Percentiles rank a stretch among this genome's conserved stretches.
These are phyloP conservation scores for Aureobasidium zeae DNA, from an alignment of 2,329 filamentous ascomycete genomes.

Conservation along the genomic window DNA sequence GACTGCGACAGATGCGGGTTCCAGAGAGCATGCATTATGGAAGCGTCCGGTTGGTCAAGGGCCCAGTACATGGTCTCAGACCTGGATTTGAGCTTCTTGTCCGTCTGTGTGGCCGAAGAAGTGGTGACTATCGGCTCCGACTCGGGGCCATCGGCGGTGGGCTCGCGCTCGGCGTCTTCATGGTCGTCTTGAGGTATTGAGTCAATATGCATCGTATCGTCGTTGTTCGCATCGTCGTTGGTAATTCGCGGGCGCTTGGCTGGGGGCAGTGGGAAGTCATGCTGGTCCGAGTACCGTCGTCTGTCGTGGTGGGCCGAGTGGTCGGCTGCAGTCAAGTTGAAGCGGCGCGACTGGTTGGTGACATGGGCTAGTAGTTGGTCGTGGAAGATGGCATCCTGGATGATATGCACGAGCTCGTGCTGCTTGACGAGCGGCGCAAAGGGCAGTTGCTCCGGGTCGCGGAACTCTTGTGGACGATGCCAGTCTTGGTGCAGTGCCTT, in stretches of 20 bases:
- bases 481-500: conserved; percentile 54
- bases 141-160: conserved; percentile 18
- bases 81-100: conserved; percentile 25
- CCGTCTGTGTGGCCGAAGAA: conserved; percentile 26
- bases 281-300: conserved; percentile 6
- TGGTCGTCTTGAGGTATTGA: conserved; percentile 26
- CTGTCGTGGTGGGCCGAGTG: not conserved
- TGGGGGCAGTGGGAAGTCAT: conserved; percentile 27
- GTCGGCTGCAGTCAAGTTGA: conserved; percentile 12
- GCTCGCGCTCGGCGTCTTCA: conserved; percentile 20
- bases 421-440: conserved; percentile 52
- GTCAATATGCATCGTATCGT: conserved; percentile 40
- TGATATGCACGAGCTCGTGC: conserved; percentile 50
- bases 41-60: conserved; percentile 25
- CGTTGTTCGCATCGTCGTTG: conserved; percentile 32
- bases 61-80: conserved; percentile 28
- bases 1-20: conserved; percentile 21
- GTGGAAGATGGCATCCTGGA: conserved; percentile 52
- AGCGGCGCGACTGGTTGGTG: conserved; percentile 16
- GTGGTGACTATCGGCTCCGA: conserved; percentile 5
- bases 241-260: conserved; percentile 26
- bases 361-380: conserved; percentile 29
- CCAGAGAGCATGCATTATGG: conserved; percentile 25
- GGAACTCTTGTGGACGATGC: conserved; percentile 37
- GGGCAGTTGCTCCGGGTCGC: conserved; percentile 50